phyloP scores from a whole-genome alignment of 2,329 filamentous ascomycete species.

The Cordyceps sp. region DNA sequence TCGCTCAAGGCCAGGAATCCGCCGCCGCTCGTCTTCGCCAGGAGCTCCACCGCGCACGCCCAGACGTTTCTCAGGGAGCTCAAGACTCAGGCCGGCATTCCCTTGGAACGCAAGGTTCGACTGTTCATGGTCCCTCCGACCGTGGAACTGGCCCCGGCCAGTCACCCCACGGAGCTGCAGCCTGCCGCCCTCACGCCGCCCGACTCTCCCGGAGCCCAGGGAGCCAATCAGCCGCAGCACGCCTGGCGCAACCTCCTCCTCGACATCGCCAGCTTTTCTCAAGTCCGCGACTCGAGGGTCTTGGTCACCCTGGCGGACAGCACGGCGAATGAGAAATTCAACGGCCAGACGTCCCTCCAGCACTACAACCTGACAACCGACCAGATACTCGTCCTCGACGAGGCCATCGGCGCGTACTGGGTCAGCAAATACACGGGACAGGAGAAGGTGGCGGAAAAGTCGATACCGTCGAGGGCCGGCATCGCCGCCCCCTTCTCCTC shows the following conservation, averaged over 20 bases:
- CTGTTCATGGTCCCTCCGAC: slow-evolving; percentile 47
- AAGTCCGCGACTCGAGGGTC: slow-evolving; percentile 11
- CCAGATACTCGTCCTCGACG: slow-evolving; percentile 70
- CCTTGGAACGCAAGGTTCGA: slow-evolving; percentile 56
- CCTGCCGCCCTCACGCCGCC: slow-evolving; percentile 21
- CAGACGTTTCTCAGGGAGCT: slow-evolving; percentile 60
- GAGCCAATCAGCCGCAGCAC: slow-evolving; percentile 9
- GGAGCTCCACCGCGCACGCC: slow-evolving; percentile 53
- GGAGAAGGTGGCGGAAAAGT: slow-evolving; percentile 17
- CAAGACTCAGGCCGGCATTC: slow-evolving; percentile 53
- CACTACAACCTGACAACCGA: slow-evolving; percentile 53
- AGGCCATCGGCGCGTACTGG: slow-evolving; percentile 45
- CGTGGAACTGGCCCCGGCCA: slow-evolving; percentile 17
- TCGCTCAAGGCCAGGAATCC: slow-evolving; percentile 43
- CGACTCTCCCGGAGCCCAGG: slow-evolving; percentile 19
- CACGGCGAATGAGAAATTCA: slow-evolving; percentile 60
- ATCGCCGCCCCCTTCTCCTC: slow-evolving; percentile 11
- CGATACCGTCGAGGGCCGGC: slow-evolving; percentile 15
- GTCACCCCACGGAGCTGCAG: slow-evolving; percentile 15
- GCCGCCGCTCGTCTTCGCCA: slow-evolving; percentile 47
- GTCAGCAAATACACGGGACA: slow-evolving; percentile 32
- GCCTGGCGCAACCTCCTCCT: slow-evolving; percentile 26
- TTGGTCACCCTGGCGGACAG: slow-evolving; percentile 33
- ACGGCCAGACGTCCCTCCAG: slow-evolving; percentile 51
- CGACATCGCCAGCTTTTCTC: slow-evolving; percentile 36